Percentiles rank a stretch among this genome's conserved stretches.
Evolutionary conservation across 176 grass and related monocot species (phyloP).

Genomic region (Oryza brachyantha): DNA sequence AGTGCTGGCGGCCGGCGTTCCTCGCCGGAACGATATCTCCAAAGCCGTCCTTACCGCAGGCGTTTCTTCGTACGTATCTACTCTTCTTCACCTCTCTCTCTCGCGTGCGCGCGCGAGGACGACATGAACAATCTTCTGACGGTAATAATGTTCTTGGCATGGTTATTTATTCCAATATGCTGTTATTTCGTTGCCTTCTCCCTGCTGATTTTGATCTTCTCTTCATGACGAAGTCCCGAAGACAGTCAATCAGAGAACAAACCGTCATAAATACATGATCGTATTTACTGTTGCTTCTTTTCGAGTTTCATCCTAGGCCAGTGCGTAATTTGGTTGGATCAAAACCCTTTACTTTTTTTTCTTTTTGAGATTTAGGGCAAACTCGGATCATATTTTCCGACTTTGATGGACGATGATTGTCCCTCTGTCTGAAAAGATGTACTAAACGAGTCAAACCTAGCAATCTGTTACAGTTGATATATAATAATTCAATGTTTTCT

Average conservation of each 20-base stretch:
- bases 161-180: not conserved
- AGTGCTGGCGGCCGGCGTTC: constrained; percentile 45
- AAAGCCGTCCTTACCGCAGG: not conserved
- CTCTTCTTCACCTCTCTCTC: constrained; percentile 1
- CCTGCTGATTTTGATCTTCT: not conserved
- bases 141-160: constrained; percentile 31
- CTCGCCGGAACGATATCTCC: constrained; percentile 9
- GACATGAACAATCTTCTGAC: constrained; percentile 65
- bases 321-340: not conserved
- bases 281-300: not conserved
- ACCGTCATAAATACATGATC: not conserved
- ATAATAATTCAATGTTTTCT: not conserved
- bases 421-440: not conserved
- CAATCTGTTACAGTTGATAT: not conserved
- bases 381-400: no score
- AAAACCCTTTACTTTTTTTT: not conserved
- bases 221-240: not conserved
- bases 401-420: no score
- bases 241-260: not conserved
- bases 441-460: not conserved
- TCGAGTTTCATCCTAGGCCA: not conserved
- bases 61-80: not conserved
- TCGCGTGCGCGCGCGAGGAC: not conserved
- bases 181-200: not conserved
- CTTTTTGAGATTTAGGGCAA: not conserved